Evolutionary conservation across 2,329 filamentous ascomycete genomes (phyloP), one percentile per base, ranked within the genome.

Genomic region (Fusarium nelsonii): DNA sequence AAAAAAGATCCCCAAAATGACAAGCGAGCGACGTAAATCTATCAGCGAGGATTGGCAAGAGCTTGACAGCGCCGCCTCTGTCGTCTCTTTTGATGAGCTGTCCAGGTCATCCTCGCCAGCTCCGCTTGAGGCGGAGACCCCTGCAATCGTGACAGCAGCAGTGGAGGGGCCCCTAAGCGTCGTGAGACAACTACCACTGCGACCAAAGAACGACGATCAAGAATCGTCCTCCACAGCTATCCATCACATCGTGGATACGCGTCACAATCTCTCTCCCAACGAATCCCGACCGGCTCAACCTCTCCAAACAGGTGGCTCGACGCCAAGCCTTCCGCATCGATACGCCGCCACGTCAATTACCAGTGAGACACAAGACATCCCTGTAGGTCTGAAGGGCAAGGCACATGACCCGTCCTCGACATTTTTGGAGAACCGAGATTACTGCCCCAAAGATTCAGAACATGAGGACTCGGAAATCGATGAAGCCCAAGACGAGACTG

Each of bases 31-130:
- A 8, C 39, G 20, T n/a, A 48, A 44, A 10, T 55, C 68, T 16
- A 72, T 74, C 3, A 43, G 60, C 23, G 72, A 74, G 23, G 72
- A 73, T 53, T 74, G 72, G 72, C 50, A 64, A 4, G 70, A 74
- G 41, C 41, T 74, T 7, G 66, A 73, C 3, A 63, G 56, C 20
- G 59, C 58, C 7, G 52, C 62, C 1, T 74, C 72, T 1, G 63
- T 74, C 8, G 10, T 72, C 8, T 74, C 72, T 12, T 50, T 73
- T 8, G 51, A 46, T 16, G 58, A 52, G 3, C 28, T 32, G 6
- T 57, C 59, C 10, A 33, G 44, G 4, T 54, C 67, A 4, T 56
- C 64, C 26, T 45, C 51, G 8, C 57, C 51, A 9, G 39, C 23
- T 14, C 41, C 37, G 20, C 20, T 36, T 36, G 7, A n/a, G 15